Evolutionary conservation across 805 yeast genomes (phyloP), one percentile per base, ranked within the genome.

Genomic region (Myxozyma sirexii): DNA sequence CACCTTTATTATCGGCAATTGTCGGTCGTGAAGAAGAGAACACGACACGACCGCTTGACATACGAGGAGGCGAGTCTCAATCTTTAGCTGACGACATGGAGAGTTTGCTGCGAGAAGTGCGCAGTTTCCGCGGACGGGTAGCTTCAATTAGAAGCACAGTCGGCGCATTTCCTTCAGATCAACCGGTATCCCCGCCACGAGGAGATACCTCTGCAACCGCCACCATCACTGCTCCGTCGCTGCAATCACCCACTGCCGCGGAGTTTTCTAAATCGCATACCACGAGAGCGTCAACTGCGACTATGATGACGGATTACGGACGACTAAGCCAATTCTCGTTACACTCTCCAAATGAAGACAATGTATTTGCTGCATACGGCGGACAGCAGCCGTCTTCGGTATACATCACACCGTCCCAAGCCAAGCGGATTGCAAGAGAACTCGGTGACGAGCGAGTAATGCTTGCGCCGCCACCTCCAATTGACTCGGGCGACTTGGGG

Each of bases 331-430:
- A 44, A 12, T 51, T 49, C 24, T 57, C 60, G 1, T 13, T 57
- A 13, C 56, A 53, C 17, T 53, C 55, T 7, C 57, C 56, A 7
- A 29, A n/a, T 10, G 39, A 37, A 23, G 56, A 55, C 21, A 17
- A 35, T 17, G 39, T 44, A 3, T 19, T 29, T 6, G 31, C 42
- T 17, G 58, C 55, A 17, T 38, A 41, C 35, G 62, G 57, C 19
- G 59, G 64, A 23, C 62, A 57, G 45, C 64, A 58, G 33, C 62
- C 65, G 6, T 57, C 59, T 38, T 61, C 62, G n/a, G 57, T 61
- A 12, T 61, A 61, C 26, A 61, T 61, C 7, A 38, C 54, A 2
- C 50, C 63, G 13, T 35, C 43, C 8, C 42, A 37, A 15, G 43
- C 42, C 7, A 26, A 48, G 27, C 38, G 38, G 17, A 41, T 51